Conservation (phyloP, 805 yeast species). For the Candida ovalis region DNA sequence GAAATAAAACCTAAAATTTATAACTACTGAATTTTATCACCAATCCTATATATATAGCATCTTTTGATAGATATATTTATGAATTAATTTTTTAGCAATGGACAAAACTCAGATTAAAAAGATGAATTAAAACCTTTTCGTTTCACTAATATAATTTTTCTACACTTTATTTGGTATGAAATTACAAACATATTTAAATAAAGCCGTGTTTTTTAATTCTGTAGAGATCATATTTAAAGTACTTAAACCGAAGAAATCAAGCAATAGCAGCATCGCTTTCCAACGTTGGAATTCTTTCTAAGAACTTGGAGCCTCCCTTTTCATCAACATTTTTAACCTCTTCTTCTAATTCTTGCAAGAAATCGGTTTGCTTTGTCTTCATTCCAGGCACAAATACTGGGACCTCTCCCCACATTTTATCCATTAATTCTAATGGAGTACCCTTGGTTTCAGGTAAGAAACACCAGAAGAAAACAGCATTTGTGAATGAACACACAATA, state of each 20-base stretch:
- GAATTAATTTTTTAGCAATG: too few relatives aligned
- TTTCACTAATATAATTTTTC: too few relatives aligned
- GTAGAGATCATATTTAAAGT: too few relatives aligned
- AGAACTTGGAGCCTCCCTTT: constrained; percentile 4
- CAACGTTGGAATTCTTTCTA: constrained; percentile 1
- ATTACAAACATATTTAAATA: too few relatives aligned
- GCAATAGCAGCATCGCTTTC: background rate
- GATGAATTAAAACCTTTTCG: too few relatives aligned
- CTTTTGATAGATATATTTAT: too few relatives aligned
- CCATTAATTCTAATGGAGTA: constrained; percentile 15
- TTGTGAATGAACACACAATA: constrained; percentile 24
- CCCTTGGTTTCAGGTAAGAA: constrained; percentile 32
- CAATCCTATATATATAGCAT: too few relatives aligned
- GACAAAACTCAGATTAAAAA: too few relatives aligned
- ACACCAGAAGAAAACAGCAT: constrained; percentile 31
- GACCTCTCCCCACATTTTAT: constrained; percentile 8
- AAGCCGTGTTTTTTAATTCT: background rate
- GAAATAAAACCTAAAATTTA: too few relatives aligned
- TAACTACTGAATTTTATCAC: too few relatives aligned
- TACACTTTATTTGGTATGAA: too few relatives aligned
- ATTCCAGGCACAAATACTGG: constrained; percentile 8
- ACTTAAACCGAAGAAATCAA: background rate
- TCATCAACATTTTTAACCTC: constrained; percentile 8
- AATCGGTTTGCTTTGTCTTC: constrained; percentile 7
- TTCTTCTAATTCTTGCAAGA: constrained; percentile 5